These are phyloP conservation scores for Hericium rajendrae DNA, from an alignment of 768 basidiomycete genomes.

Conservation along the genomic window DNA sequence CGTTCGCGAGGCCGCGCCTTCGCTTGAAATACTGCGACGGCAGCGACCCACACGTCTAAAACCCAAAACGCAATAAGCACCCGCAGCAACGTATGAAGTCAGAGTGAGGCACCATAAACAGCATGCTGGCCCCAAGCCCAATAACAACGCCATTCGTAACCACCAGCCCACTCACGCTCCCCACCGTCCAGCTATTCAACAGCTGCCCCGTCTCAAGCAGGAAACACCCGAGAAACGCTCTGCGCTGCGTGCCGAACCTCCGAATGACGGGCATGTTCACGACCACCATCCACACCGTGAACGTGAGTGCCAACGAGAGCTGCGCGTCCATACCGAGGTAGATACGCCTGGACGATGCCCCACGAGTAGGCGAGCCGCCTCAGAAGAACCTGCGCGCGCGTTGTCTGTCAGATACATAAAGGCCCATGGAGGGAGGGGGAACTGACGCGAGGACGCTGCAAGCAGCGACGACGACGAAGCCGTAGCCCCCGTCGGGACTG, in stretches of 20 bases:
- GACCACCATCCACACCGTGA: conserved; percentile 20
- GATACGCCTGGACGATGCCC: conserved; percentile 11
- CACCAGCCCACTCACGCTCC: conserved; percentile 17
- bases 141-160: conserved; percentile 22
- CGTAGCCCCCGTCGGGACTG: conserved; percentile 20
- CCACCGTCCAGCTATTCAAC: conserved; percentile 18
- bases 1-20: conserved; percentile 24
- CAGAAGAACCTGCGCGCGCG: conserved; percentile 10
- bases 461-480: conserved; percentile 22
- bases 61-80: neutral
- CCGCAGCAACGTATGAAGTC: neutral
- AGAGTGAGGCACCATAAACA: conserved; percentile 11
- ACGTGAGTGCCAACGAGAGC: conserved; percentile 21
- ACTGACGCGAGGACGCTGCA: conserved; percentile 21
- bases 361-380: conserved; percentile 21
- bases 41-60: conserved; percentile 23
- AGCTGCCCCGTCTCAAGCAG: conserved; percentile 21
- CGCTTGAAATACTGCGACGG: conserved; percentile 27
- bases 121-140: conserved; percentile 21
- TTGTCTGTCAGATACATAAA: neutral
- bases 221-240: conserved; percentile 18
- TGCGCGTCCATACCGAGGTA: conserved; percentile 18
- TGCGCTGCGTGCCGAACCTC: conserved; percentile 19
- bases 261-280: conserved; percentile 23
- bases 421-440: neutral